Base-by-base conservation (phyloP, 768 basidiomycete genomes). In the Boletus rubescentipes region DNA sequence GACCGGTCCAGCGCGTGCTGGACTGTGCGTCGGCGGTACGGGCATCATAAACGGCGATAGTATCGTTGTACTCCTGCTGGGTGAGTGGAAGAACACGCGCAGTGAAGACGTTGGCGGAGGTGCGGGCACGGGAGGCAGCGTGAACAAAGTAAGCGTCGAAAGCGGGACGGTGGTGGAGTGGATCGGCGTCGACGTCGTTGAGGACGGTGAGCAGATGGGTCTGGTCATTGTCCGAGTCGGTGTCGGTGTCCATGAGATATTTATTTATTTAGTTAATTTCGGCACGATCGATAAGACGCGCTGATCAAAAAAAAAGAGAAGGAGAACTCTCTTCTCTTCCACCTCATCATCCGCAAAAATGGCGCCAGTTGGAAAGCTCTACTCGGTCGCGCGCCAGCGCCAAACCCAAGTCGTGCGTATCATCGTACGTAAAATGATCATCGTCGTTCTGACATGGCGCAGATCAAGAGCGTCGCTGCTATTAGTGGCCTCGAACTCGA, bases 71-170 rank as follows among this genome's bases (percentile, higher is more conserved):
- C 62, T 87, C 87, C 21, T 89, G 84, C 4, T 80, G 72, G 12
- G 84, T 80, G 35, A 93, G 75, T 1, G 91, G 88, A 21, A 85
- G 78, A 31, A 92, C 81, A 23, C 86, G 80, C 21, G 79, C 67
- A 0, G 93, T 91, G 69, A 93, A 93, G 45, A 91, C 80, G 61
- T 88, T 86, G 54, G 84, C 74, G 31, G 91, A 92, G 30, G 93
- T 95, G 57, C 82, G 81, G 1, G 84, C 72, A 15, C 86, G 79
- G 21, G 83, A 76, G 9, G 84, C 75, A 29, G 79, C 74, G 37
- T 84, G 79, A 7, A 75, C 77, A 67, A 98, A 91, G 74, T 96
- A 98, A 20, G 87, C 84, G 73, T 98, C 94, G 50, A 94, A 93
- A 8, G 85, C 75, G 7, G 90, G 84, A 23, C 81, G 78, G 5